Evolutionary conservation across 495 filamentous ascomycete species (phyloP), one percentile per base, ranked within the genome.

Genomic region (Annulohypoxylon bovei): DNA sequence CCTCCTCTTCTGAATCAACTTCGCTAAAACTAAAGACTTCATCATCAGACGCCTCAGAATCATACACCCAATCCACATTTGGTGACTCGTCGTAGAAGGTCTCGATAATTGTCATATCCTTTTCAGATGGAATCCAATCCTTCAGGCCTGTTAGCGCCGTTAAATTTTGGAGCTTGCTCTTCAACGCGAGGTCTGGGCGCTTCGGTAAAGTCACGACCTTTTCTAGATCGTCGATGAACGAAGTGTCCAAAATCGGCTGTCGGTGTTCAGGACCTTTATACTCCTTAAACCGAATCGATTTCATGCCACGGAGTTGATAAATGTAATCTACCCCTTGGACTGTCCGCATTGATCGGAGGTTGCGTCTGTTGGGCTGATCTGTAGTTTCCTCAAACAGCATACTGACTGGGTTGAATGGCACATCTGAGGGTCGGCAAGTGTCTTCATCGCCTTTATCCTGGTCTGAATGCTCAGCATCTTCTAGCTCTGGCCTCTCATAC

Each of bases 261-360:
- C 65, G 44, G 1, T 46, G 12, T 0, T 55, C 7, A 0, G 46
- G 6, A 0, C 68, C 63, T 28, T 75, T 22, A 0, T 71, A 46
- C 30, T 82, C 81, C 22, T 79, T 79, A 28, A 79, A 81, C 0
- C 72, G 71, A 1, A 82, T 62, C 64, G 64, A 76, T 0, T 65
- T 58, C 59, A 84, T 67, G 1, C 81, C 81, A 2, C 82, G 80
- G 0, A 83, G 76, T 18, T 73, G 44, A 35, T 73, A 74, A 14
- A 84, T 52, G 23, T 69, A 80, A 32, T 84, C 80, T 6, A 83
- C 70, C 0, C 81, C 82, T 25, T 82, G 80, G 0, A 81, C 33
- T 0, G 57, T 76, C 1, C 80, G 70, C 25, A 84, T 70, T 0
- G 72, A 55, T 2, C 81, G 78, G 0, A 37, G 63, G 11, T 42